A percentile compares a stretch with the other conserved stretches of the same genome.
These are phyloP conservation scores for Paraleonurus japonicus DNA, from an alignment of 257 asterid genomes.

Conservation along the genomic window DNA sequence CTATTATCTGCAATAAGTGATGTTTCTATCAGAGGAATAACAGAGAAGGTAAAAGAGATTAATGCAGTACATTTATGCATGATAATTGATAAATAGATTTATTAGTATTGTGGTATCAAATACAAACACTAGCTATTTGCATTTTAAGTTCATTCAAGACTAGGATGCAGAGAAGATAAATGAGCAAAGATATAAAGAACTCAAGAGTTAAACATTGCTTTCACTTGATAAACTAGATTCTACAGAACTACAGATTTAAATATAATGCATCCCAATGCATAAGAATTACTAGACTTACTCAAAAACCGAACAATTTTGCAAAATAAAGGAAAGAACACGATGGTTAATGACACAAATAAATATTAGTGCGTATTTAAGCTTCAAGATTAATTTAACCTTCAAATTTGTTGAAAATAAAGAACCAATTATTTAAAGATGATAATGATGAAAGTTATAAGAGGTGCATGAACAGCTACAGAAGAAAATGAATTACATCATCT, in stretches of 20 bases:
- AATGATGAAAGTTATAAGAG: background rate
- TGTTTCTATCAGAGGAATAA: background rate
- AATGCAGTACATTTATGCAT: background rate
- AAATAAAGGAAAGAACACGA: background rate
- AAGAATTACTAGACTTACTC: background rate
- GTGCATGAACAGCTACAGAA: background rate
- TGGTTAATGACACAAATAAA: background rate
- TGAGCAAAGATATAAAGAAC: background rate
- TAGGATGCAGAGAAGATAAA: constrained; percentile 9
- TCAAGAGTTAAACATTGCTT: background rate
- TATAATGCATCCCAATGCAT: background rate
- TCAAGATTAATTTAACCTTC: background rate
- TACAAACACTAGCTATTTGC: background rate
- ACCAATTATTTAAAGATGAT: background rate
- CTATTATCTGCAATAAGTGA: constrained; percentile 8
- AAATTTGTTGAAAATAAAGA: background rate
- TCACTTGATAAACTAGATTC: background rate
- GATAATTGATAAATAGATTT: background rate
- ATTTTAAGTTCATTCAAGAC: background rate
- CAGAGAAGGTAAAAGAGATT: background rate
- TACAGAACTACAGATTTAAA: background rate
- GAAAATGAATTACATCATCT: background rate
- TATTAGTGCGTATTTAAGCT: background rate
- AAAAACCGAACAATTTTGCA: background rate
- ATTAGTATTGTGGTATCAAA: background rate